These are phyloP conservation scores for Blastocystis sp. DNA, from an alignment of 352 stramenopile genomes.

Conservation along the genomic window DNA sequence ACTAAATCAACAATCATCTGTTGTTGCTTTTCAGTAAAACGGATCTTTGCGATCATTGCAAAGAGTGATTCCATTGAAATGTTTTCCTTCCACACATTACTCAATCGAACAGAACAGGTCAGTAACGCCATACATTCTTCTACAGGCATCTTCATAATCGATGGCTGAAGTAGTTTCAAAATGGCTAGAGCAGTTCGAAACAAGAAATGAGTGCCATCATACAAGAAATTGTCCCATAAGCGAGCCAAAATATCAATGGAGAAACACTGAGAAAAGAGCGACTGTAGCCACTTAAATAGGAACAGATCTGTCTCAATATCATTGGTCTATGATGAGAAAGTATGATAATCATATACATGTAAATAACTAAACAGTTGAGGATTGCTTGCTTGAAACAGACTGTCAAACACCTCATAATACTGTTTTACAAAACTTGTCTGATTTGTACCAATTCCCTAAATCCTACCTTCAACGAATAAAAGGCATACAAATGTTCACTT, in stretches of 20 bases:
- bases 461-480: constrained; percentile 49
- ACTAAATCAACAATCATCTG: background rate
- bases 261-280: constrained; percentile 44
- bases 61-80: constrained; percentile 10
- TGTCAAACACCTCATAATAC: constrained; percentile 56
- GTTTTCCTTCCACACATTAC: constrained; percentile 20
- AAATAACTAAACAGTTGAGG: constrained; percentile 32
- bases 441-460: background rate
- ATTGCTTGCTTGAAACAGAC: constrained; percentile 27
- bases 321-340: background rate
- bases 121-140: constrained; percentile 33
- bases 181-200: constrained; percentile 35
- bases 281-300: constrained; percentile 51
- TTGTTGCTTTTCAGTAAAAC: constrained; percentile 25
- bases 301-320: constrained; percentile 5
- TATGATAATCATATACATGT: background rate
- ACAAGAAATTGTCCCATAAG: constrained; percentile 58
- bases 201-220: constrained; percentile 41
- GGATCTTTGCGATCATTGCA: background rate
- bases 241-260: constrained; percentile 8
- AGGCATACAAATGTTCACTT: constrained; percentile 55
- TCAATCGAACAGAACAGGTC: background rate
- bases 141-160: background rate
- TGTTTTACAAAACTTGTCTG: constrained; percentile 14
- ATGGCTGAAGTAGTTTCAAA: constrained; percentile 15